Base-by-base conservation (phyloP, 108 stramenopile genomes). In the Discostella stelligeroides region DNA sequence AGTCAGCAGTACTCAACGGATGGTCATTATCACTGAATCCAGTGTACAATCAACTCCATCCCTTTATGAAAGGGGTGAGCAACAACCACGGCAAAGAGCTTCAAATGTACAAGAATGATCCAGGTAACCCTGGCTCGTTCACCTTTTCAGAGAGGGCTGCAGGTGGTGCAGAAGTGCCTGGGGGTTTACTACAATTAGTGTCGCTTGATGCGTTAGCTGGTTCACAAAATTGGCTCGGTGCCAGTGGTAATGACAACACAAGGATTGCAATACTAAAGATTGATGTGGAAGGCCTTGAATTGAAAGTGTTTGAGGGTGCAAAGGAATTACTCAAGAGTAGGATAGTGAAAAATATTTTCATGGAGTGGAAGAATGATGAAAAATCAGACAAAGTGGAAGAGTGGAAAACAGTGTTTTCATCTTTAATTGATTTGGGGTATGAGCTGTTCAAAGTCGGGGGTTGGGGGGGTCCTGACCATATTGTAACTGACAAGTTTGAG, bases 221-320 rank as follows among this genome's bases (percentile, higher is more conserved):
- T 48, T 60, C 58, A 39, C 74, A 59, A 34, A 55, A 74, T 12
- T 84, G 83, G 83, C 45, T 84, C 7, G 58, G n/a, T n/a, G n/a
- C n/a, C n/a, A n/a, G 45, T n/a, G 28, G 27, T 13, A 20, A 53
- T 25, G 38, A 45, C 2, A 41, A 10, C 42, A 43, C 10, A 14
- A 43, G 63, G 1, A 56, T 56, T 37, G 60, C 47, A 21, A 24
- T 84, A 0, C 62, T 84, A 57, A 84, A 84, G 63, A 50, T 84
- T 39, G 83, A 84, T 34, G 75, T 81, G 5, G 83, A 84, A 38
- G 77, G 77, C 12, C 34, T 66, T 34, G 82, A 83, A 30, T 63
- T 67, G 13, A 12, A 60, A 40, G 78, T 79, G 20, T 47, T 83
- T 21, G 3, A 28, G 0, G 82, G 82, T 56, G 72, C 82, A 41